phyloP scores from a whole-genome alignment of 768 basidiomycete species.

The Mycena polygramma region DNA sequence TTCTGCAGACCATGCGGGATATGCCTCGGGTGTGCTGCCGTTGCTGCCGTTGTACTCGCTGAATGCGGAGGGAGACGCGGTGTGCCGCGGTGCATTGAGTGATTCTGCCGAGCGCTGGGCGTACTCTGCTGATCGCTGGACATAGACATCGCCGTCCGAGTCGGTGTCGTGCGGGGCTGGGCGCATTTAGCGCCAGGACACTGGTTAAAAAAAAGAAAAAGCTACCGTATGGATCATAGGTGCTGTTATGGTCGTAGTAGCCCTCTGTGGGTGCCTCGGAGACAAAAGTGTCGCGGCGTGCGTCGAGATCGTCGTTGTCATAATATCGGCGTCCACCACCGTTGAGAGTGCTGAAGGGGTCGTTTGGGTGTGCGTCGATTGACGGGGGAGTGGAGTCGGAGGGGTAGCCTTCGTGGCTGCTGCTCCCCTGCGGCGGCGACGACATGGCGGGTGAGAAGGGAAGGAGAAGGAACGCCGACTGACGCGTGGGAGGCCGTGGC shows the following conservation, averaged over 20 bases:
- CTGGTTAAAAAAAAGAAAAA: background rate
- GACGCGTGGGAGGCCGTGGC: conserved; percentile 28
- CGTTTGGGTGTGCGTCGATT: conserved; percentile 70
- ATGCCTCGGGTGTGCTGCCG: conserved; percentile 72
- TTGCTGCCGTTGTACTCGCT: conserved; percentile 25
- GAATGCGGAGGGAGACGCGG: conserved; percentile 26
- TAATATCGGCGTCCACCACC: conserved; percentile 65
- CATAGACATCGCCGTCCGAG: conserved; percentile 80
- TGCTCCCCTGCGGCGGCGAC: conserved; percentile 44
- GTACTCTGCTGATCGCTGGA: conserved; percentile 61
- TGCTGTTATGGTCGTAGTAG: conserved; percentile 64
- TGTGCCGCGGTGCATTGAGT: conserved; percentile 44
- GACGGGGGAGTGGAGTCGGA: conserved; percentile 66
- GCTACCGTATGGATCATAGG: conserved; percentile 37
- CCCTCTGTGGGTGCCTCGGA: conserved; percentile 51
- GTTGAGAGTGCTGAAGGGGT: conserved; percentile 70
- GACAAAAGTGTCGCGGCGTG: conserved; percentile 74
- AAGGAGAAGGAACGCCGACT: conserved; percentile 10
- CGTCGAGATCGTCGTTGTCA: conserved; percentile 83
- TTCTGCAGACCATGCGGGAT: conserved; percentile 94
- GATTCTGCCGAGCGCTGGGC: conserved; percentile 80
- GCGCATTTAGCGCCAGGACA: conserved; percentile 30
- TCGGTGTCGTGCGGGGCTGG: conserved; percentile 86
- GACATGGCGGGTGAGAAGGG: conserved; percentile 18
- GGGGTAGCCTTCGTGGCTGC: conserved; percentile 48